A percentile compares a stretch with the other conserved stretches of the same genome.
These are phyloP conservation scores for Geotrichum restrictum DNA, from an alignment of 1,139 yeast species.

Conservation along the genomic window DNA sequence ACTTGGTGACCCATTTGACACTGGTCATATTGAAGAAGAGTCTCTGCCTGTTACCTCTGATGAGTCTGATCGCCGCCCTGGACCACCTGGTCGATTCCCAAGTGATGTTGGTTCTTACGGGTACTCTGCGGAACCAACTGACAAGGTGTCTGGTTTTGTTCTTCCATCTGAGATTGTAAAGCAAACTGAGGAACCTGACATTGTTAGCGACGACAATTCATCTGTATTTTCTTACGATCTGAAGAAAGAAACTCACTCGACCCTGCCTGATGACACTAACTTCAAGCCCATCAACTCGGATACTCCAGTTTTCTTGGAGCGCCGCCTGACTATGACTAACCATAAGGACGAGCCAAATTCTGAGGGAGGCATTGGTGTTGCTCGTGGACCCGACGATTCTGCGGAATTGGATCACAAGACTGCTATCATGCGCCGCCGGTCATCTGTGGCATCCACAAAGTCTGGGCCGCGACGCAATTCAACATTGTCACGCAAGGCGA, in stretches of 20 bases:
- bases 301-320: constrained; percentile 37
- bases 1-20: constrained; percentile 33
- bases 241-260: constrained; percentile 34
- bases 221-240: constrained; percentile 40
- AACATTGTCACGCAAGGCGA: constrained; percentile 31
- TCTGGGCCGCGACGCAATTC: constrained; percentile 14
- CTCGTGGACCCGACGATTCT: constrained; percentile 36
- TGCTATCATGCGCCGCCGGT: constrained; percentile 33
- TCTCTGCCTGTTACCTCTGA: constrained; percentile 7
- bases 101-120: constrained; percentile 30
- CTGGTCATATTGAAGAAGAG: constrained; percentile 10
- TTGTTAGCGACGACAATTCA: constrained; percentile 25
- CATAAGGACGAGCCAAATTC: constrained; percentile 36
- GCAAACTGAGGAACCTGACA: constrained; percentile 18
- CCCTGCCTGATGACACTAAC: constrained; percentile 35
- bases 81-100: constrained; percentile 30
- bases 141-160: constrained; percentile 21
- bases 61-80: background rate
- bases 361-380: constrained; percentile 35
- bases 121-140: constrained; percentile 5
- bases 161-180: constrained; percentile 16
- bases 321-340: constrained; percentile 37
- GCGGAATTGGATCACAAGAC: constrained; percentile 28
- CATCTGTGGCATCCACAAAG: constrained; percentile 28
- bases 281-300: constrained; percentile 38